Percentiles rank a stretch among this genome's conserved stretches.
Evolutionary conservation across 257 asterid species (phyloP).

Genomic region (Prunella vulgaris): DNA sequence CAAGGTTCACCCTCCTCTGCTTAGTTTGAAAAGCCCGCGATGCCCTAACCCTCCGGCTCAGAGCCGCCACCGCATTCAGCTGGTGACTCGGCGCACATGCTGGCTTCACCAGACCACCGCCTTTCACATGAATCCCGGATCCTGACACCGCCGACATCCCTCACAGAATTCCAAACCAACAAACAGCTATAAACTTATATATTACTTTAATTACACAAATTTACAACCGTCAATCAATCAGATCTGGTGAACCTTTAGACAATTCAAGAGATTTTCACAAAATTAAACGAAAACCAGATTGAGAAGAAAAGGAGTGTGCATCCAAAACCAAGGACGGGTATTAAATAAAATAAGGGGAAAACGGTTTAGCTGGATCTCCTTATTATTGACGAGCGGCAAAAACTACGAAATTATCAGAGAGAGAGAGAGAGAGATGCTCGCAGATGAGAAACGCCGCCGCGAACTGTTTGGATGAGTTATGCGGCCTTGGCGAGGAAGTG

Average conservation of each 20-base stretch:
- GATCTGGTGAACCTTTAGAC: constrained; percentile 23
- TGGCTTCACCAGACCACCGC: constrained; percentile 41
- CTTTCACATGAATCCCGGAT: constrained; percentile 37
- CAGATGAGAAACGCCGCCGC: constrained; percentile 32
- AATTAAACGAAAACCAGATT: not conserved
- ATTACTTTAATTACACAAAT: constrained; percentile 3
- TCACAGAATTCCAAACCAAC: not conserved
- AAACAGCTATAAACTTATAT: constrained; percentile 5
- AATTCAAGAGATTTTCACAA: constrained; percentile 1
- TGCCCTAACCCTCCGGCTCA: constrained; percentile 45
- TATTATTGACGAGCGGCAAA: constrained; percentile 27
- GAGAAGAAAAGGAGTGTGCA: not conserved
- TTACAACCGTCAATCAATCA: constrained; percentile 4
- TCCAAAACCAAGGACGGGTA: not conserved
- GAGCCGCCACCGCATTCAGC: constrained; percentile 66
- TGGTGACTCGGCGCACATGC: constrained; percentile 54
- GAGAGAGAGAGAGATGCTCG: constrained; percentile 4
- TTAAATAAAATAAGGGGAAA: not conserved
- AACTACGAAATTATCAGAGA: not conserved
- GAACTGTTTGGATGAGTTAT: constrained; percentile 23
- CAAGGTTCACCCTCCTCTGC: constrained; percentile 33
- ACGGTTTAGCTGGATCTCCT: not conserved
- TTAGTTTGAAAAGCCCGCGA: constrained; percentile 29
- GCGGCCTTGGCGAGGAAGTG: constrained; percentile 24
- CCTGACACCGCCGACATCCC: constrained; percentile 67